Conservation (phyloP, 31 red algal genomes). For the Odonthalia washingtoniensis region DNA sequence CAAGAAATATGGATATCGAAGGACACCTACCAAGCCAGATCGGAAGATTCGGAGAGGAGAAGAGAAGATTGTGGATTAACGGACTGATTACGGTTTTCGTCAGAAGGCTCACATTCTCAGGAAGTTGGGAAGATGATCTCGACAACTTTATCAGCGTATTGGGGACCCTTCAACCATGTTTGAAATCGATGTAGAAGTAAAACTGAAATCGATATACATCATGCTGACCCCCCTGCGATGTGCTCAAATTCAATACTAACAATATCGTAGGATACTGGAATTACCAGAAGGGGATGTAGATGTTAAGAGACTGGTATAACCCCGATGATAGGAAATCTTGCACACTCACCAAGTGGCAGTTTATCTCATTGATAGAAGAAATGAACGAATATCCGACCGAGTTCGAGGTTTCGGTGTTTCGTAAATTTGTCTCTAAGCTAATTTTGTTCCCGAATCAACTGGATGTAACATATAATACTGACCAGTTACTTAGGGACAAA, state of each 20-base stretch:
- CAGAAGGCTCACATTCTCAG: too few species aligned
- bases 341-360: constrained; percentile 1
- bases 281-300: neutral
- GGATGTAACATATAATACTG: neutral
- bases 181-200: neutral
- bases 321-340: neutral
- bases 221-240: neutral
- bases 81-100: too few species aligned
- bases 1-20: too few species aligned
- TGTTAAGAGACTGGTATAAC: neutral
- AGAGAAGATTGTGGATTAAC: too few species aligned
- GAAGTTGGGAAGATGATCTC: neutral
- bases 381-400: constrained; percentile 11
- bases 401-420: constrained; percentile 3
- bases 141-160: neutral
- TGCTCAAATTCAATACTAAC: neutral
- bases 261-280: neutral
- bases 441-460: constrained; percentile 10
- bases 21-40: too few species aligned
- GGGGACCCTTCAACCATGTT: neutral
- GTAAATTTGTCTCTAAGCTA: neutral
- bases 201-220: neutral
- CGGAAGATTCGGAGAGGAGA: too few species aligned
- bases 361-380: neutral
- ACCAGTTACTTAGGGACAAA: constrained; percentile 19